These are phyloP conservation scores for Gastrolobium bilobum DNA, from an alignment of 306 rosid genomes.

Conservation along the genomic window DNA sequence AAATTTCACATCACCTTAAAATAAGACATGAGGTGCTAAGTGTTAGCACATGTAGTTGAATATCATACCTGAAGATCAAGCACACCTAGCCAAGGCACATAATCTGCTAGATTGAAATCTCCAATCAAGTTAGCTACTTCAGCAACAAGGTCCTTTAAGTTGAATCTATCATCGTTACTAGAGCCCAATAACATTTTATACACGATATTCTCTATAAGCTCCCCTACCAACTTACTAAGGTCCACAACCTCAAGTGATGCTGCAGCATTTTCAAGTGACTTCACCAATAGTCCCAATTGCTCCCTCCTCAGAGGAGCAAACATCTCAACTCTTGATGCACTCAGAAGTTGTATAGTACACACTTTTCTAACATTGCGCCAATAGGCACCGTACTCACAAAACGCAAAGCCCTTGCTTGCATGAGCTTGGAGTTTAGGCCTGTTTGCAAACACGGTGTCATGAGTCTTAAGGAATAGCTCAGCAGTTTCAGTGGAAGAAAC, in stretches of 20 bases:
- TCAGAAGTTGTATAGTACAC: constrained; percentile 41
- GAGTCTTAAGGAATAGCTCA: constrained; percentile 59
- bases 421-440: constrained; percentile 41
- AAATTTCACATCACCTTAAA: too few species aligned
- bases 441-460: constrained; percentile 41
- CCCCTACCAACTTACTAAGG: not conserved
- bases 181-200: constrained; percentile 42
- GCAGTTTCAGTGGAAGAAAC: constrained; percentile 55
- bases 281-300: constrained; percentile 5
- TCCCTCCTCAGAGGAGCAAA: constrained; percentile 45
- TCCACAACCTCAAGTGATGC: constrained; percentile 34
- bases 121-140: not conserved
- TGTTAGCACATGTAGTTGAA: too few species aligned
- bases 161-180: not conserved
- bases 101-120: constrained; percentile 41
- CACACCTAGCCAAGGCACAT: constrained; percentile 34
- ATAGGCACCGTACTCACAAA: constrained; percentile 46
- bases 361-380: constrained; percentile 59
- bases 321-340: constrained; percentile 38
- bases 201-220: not conserved
- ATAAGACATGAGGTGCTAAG: too few species aligned
- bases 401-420: constrained; percentile 44
- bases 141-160: constrained; percentile 24
- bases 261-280: not conserved
- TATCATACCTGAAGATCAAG: constrained; percentile 47